These are phyloP conservation scores for Kluyveromyces marxianus DNA, from an alignment of 1,139 yeast genomes.

Conservation along the genomic window DNA sequence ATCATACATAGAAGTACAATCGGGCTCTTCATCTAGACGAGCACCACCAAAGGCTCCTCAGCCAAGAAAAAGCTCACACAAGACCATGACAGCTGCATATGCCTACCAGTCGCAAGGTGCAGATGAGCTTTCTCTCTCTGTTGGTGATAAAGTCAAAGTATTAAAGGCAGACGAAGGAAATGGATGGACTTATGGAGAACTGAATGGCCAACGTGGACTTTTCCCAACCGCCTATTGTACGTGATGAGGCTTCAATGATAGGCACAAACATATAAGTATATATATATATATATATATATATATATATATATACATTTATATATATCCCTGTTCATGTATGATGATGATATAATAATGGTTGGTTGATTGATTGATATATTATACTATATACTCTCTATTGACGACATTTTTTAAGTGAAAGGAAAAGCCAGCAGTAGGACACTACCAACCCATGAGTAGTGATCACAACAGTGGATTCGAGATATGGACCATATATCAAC, in stretches of 20 bases:
- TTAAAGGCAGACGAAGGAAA: constrained; percentile 72
- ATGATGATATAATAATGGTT: no score
- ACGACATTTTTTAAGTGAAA: no score
- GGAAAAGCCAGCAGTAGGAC: no score
- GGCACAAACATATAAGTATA: neutral
- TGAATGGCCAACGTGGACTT: constrained; percentile 63
- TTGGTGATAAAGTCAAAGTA: constrained; percentile 71
- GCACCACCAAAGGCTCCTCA: constrained; percentile 69
- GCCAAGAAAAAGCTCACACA: constrained; percentile 45
- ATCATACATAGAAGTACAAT: constrained; percentile 53
- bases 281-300: neutral
- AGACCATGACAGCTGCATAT: constrained; percentile 58
- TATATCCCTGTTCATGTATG: no score
- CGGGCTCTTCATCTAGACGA: constrained; percentile 11
- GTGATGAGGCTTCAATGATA: constrained; percentile 4
- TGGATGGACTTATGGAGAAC: constrained; percentile 95
- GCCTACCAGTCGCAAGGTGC: constrained; percentile 77
- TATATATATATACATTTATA: no score
- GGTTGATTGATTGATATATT: no score
- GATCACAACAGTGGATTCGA: no score
- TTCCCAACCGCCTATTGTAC: constrained; percentile 70
- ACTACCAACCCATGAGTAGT: no score
- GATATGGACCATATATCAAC: no score
- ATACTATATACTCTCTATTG: no score
- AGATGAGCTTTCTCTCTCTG: constrained; percentile 65